Evolutionary conservation across 2,329 filamentous ascomycete genomes (phyloP).

Genomic region (Microdochium trichocladiopsis): DNA sequence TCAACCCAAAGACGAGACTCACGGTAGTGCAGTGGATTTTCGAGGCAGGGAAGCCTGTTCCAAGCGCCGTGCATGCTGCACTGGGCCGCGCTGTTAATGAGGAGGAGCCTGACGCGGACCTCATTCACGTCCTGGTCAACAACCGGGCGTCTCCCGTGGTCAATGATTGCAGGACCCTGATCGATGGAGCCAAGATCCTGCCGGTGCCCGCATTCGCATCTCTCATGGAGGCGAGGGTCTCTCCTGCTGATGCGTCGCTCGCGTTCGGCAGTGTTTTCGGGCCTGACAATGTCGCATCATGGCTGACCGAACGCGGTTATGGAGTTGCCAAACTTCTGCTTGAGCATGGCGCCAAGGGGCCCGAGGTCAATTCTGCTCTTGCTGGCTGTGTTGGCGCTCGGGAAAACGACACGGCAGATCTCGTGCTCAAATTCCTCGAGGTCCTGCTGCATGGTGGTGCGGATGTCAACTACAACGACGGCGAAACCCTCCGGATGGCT

Average conservation of each 20-base stretch:
- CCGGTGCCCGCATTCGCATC: constrained; percentile 30
- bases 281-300: constrained; percentile 28
- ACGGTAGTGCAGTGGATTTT: constrained; percentile 43
- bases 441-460: constrained; percentile 32
- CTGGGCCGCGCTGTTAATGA: constrained; percentile 47
- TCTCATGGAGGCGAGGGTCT: constrained; percentile 33
- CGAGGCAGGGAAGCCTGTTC: constrained; percentile 38
- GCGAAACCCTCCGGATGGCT: constrained; percentile 46
- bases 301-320: constrained; percentile 40
- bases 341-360: constrained; percentile 37
- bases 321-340: constrained; percentile 40
- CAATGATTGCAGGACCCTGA: constrained; percentile 44
- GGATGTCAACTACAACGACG: constrained; percentile 43
- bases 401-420: constrained; percentile 19
- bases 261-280: constrained; percentile 38
- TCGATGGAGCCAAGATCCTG: constrained; percentile 37
- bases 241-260: constrained; percentile 33
- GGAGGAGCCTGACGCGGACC: constrained; percentile 38
- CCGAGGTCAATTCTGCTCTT: constrained; percentile 37
- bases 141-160: constrained; percentile 44
- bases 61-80: constrained; percentile 41
- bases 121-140: constrained; percentile 39
- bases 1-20: constrained; percentile 39
- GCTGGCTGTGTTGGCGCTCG: constrained; percentile 21
- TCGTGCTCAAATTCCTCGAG: constrained; percentile 29